Evolutionary conservation across 257 asterid species (phyloP).

Genomic region (Solanum gandarillasii): DNA sequence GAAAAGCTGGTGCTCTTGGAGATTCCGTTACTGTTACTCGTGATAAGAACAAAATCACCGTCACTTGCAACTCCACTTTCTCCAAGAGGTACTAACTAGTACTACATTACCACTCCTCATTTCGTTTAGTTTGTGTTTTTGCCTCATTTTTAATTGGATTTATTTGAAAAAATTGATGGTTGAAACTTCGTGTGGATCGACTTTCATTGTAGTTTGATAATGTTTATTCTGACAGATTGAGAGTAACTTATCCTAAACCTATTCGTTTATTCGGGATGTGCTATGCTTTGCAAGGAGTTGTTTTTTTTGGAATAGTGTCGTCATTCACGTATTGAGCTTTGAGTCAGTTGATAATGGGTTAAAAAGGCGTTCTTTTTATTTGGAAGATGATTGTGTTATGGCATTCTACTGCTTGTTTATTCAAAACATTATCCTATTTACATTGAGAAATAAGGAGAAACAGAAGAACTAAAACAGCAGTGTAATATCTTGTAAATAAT

Average conservation of each 20-base stretch:
- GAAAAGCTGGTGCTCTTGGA: conserved; percentile 57
- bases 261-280: accelerated
- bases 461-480: background rate
- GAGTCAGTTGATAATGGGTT: background rate
- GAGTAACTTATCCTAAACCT: background rate
- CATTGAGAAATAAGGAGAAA: background rate
- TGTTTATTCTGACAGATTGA: background rate
- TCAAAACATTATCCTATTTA: background rate
- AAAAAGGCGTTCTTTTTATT: background rate
- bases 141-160: conserved; percentile 8
- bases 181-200: background rate
- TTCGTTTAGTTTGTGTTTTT: background rate
- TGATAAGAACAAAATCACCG: conserved; percentile 48
- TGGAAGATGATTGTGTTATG: background rate
- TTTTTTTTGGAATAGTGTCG: background rate
- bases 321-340: background rate
- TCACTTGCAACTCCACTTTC: conserved; percentile 35
- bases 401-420: background rate
- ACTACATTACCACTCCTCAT: background rate
- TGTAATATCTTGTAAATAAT: background rate
- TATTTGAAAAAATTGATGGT: background rate
- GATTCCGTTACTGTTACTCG: conserved; percentile 45
- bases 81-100: conserved; percentile 33
- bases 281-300: background rate
- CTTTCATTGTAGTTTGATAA: background rate